Evolutionary conservation across 495 filamentous ascomycete species (phyloP).

Genomic region (Talaromyces liani): DNA sequence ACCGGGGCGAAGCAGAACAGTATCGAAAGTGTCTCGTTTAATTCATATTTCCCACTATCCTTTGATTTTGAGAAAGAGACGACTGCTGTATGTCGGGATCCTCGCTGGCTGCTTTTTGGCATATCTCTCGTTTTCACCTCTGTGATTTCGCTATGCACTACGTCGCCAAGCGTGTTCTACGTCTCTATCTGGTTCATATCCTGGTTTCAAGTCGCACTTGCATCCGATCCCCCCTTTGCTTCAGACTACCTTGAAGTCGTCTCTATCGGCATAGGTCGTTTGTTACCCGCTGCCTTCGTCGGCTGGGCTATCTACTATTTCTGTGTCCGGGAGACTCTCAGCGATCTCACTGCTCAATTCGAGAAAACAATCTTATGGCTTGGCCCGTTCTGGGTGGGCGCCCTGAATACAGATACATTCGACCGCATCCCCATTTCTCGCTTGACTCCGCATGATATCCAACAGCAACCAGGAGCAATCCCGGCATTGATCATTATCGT

Average conservation of each 20-base stretch:
- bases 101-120: conserved; percentile 59
- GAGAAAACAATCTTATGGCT: conserved; percentile 74
- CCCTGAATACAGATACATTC: conserved; percentile 69
- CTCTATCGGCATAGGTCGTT: conserved; percentile 57
- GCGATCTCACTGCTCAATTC: conserved; percentile 52
- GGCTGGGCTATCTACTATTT: conserved; percentile 65
- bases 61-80: conserved; percentile 46
- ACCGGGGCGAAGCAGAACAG: conserved; percentile 44
- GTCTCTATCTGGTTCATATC: conserved; percentile 56
- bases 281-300: conserved; percentile 65
- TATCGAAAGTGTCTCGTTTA: conserved; percentile 57
- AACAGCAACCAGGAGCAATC: conserved; percentile 68
- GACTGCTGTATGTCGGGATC: conserved; percentile 47
- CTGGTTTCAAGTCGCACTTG: conserved; percentile 70
- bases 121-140: conserved; percentile 57
- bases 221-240: conserved; percentile 57
- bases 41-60: conserved; percentile 62
- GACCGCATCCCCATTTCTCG: conserved; percentile 69
- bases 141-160: conserved; percentile 58
- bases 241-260: conserved; percentile 47
- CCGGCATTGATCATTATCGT: conserved; percentile 58
- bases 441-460: conserved; percentile 63
- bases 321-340: conserved; percentile 40
- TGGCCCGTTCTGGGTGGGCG: conserved; percentile 68
- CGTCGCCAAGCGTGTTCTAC: conserved; percentile 58